Conservation (phyloP, 179 eudicot genomes). For the Beta corolliflora region DNA sequence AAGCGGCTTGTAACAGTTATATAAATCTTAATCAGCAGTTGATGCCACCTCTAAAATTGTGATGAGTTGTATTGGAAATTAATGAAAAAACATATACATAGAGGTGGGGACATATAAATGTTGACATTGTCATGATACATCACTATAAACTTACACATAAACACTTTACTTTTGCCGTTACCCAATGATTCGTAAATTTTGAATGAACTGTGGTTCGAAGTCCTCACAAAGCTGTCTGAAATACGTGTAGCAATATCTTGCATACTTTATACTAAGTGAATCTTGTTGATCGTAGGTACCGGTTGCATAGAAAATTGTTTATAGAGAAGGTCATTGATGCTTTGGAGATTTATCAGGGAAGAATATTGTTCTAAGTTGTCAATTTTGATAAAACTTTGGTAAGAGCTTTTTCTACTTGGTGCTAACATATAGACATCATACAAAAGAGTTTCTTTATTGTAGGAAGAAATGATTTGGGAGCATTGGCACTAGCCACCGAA, state of each 20-base stretch:
- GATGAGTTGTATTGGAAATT: too few relatives aligned
- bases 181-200: too few relatives aligned
- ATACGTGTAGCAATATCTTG: neutral
- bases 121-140: neutral
- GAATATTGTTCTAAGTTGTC: slow-evolving; percentile 28
- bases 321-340: slow-evolving; percentile 79
- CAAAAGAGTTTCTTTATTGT: neutral
- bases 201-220: neutral
- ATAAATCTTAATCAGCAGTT: neutral
- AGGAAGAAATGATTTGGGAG: neutral
- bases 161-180: neutral
- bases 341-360: slow-evolving; percentile 69
- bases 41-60: neutral
- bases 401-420: neutral
- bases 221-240: neutral
- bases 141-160: too few relatives aligned
- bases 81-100: too few relatives aligned
- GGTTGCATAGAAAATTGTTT: slow-evolving; percentile 76
- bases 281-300: slow-evolving; percentile 64
- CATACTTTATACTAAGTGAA: neutral
- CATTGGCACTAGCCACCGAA: neutral
- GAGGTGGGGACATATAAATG: too few relatives aligned
- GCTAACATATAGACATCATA: neutral
- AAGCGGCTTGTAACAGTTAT: too few relatives aligned
- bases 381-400: neutral